phyloP scores from a whole-genome alignment of 2,329 filamentous ascomycete genomes.

The Verticillium zaregamsianum region DNA sequence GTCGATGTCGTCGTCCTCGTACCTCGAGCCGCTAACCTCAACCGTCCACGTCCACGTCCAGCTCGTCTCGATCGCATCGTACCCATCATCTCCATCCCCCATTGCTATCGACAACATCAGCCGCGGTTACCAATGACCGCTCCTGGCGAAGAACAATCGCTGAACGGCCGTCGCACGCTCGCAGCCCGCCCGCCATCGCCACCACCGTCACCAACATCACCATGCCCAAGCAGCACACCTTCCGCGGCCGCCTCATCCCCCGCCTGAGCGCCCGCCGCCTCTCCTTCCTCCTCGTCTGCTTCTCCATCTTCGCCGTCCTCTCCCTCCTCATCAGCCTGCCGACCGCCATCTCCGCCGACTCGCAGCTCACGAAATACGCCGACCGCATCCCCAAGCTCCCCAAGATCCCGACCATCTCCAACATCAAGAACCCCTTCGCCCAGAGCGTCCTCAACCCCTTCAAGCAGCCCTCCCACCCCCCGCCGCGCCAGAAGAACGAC shows the following conservation, averaged over 20 bases:
- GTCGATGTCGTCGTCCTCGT: no score
- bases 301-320: slow-evolving; percentile 50
- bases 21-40: no score
- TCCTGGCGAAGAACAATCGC: not conserved
- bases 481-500: slow-evolving; percentile 72
- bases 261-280: slow-evolving; percentile 49
- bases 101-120: not conserved
- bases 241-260: slow-evolving; percentile 45
- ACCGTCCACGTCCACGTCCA: no score
- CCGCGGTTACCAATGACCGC: not conserved
- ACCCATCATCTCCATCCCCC: not conserved
- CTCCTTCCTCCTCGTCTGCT: slow-evolving; percentile 43
- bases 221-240: slow-evolving; percentile 24
- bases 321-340: slow-evolving; percentile 50
- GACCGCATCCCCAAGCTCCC: slow-evolving; percentile 45
- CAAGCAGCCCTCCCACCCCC: slow-evolving; percentile 64
- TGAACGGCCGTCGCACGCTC: not conserved
- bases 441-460: slow-evolving; percentile 62
- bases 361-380: slow-evolving; percentile 43
- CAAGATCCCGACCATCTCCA: slow-evolving; percentile 30
- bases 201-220: not conserved
- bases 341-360: slow-evolving; percentile 40
- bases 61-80: not conserved
- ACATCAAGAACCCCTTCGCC: slow-evolving; percentile 34
- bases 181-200: not conserved